Evolutionary conservation across 2,329 filamentous ascomycete species (phyloP), one percentile per base, ranked within the genome.

Genomic region (Trichophyton equinum): DNA sequence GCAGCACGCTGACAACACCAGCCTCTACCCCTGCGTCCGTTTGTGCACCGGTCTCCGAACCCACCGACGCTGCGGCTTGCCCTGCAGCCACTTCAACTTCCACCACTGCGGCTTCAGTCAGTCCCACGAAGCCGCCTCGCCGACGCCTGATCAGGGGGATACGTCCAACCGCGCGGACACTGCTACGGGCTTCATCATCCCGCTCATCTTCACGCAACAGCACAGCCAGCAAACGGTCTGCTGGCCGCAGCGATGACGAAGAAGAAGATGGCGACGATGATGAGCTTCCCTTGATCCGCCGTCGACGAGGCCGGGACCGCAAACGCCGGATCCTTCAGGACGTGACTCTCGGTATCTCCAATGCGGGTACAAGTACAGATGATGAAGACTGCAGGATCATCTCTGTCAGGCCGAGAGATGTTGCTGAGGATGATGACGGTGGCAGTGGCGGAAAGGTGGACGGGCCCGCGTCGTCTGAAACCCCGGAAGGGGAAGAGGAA

Each of bases 121-220:
- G 27, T 53, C 40, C 40, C 18, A 30, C 20, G 25, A 49, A 59
- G 36, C 61, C 64, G 4, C 47, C 64, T n/a, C 47, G 25, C 68
- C 69, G 53, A 64, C 68, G 27, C 56, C 64, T 2, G 58, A 63
- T 30, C 33, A 42, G 33, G 36, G 53, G 53, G 38, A 20, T 4
- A 4, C 66, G 11, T 62, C 64, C 27, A 64, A 69, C 15, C 65
- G 66, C 30, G 65, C 73, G 59, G 47, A 67, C 70, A 1, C 68
- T 66, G 20, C 62, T 75, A 36, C 33, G 33, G 11, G 71, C 71
- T 36, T 64, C 70, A 4, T 73, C 72, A 3, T 76, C 74, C 1
- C 70, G 74, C 3, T 75, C 73, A 13, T 75, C 74, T 1, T 76
- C 74, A 4, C 73, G 73, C 6, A 72, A 73, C 60, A 75, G 73